These are phyloP conservation scores for Olyra latifolia DNA, from an alignment of 176 grass and related monocot genomes.

Conservation along the genomic window DNA sequence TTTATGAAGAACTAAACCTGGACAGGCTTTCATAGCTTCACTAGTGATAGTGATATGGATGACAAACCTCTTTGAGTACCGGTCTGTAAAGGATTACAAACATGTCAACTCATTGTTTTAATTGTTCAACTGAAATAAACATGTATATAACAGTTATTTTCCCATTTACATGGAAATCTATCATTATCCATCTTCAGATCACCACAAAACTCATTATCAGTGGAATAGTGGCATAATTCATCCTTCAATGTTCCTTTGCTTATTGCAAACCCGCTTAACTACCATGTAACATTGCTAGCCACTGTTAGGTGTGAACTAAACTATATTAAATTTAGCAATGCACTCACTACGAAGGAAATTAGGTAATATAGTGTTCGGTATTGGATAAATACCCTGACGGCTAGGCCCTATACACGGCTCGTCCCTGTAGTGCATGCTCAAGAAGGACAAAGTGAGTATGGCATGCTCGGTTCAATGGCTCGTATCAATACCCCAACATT, in stretches of 20 bases:
- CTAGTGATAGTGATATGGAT: neutral
- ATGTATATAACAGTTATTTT: neutral
- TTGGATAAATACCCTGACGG: no score
- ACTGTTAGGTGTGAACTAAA: neutral
- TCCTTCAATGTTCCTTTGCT: neutral
- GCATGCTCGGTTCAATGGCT: no score
- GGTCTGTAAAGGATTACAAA: neutral
- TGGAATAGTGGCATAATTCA: neutral
- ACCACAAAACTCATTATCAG: neutral
- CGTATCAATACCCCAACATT: no score
- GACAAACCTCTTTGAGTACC: neutral
- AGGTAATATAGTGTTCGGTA: no score
- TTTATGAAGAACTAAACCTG: neutral
- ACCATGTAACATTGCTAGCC: neutral
- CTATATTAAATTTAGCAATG: neutral
- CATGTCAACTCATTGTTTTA: neutral
- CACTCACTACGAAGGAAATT: neutral
- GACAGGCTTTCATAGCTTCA: neutral
- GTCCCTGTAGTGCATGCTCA: no score
- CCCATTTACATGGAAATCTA: neutral
- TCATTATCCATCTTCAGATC: neutral
- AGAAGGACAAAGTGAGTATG: no score
- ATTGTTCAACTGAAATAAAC: constrained; percentile 10
- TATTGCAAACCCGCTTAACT: neutral
- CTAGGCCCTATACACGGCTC: no score